phyloP scores from a whole-genome alignment of 2,329 filamentous ascomycete species.

The Cadophora gregata region DNA sequence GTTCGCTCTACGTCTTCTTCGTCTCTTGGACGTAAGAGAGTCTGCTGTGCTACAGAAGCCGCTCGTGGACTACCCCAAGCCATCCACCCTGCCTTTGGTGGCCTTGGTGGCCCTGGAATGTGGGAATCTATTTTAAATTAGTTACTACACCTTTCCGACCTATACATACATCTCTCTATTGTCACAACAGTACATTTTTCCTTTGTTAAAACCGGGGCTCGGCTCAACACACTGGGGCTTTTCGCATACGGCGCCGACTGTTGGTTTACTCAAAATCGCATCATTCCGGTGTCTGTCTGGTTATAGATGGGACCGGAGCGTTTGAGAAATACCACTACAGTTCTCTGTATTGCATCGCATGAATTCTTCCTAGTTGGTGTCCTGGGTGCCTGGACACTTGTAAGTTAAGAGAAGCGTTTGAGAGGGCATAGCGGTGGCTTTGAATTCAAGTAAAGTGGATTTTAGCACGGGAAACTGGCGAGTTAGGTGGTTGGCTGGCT shows the following conservation, averaged over 20 bases:
- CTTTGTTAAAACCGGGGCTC: conserved; percentile 25
- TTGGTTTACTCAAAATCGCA: conserved; percentile 17
- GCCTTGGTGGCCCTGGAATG: conserved; percentile 64
- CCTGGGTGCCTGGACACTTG: conserved; percentile 14
- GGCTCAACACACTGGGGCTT: conserved; percentile 18
- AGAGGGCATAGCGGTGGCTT: conserved; percentile 11
- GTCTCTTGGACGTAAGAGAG: conserved; percentile 61
- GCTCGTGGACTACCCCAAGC: conserved; percentile 54
- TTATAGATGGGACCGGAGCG: conserved; percentile 15
- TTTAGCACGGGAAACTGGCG: conserved; percentile 12
- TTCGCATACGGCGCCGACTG: conserved; percentile 10
- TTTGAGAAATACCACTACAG: conserved; percentile 11
- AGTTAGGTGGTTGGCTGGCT: conserved; percentile 8
- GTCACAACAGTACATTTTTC: conserved; percentile 31
- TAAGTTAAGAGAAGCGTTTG: conserved; percentile 19
- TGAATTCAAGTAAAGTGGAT: conserved; percentile 15
- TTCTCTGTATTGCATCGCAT: conserved; percentile 23
- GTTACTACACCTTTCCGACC: conserved; percentile 47
- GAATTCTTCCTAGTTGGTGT: conserved; percentile 14
- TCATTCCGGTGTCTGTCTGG: conserved; percentile 19
- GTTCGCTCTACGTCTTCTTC: conserved; percentile 52
- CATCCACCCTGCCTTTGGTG: conserved; percentile 57
- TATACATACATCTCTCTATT: conserved; percentile 33
- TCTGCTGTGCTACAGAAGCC: conserved; percentile 69
- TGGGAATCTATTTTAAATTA: conserved; percentile 67